Conservation (phyloP, 768 basidiomycete genomes). For the Mycena vulgaris region DNA sequence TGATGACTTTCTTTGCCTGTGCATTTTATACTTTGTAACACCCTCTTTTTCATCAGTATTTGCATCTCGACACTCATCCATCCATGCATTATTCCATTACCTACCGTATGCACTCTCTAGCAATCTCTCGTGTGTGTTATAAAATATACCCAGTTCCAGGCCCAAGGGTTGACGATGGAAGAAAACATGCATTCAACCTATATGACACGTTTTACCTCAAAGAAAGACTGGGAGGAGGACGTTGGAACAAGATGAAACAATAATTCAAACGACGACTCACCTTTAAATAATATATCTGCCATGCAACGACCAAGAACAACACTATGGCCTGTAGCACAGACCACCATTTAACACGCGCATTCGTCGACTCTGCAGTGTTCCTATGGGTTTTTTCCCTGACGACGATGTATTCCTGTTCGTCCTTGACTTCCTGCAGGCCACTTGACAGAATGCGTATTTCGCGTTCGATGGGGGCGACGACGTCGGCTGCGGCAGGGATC, state of each 20-base stretch:
- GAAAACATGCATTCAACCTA: conserved; percentile 52
- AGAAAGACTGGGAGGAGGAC: conserved; percentile 74
- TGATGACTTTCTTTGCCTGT: conserved; percentile 49
- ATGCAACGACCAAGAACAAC: conserved; percentile 91
- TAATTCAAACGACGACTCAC: conserved; percentile 53
- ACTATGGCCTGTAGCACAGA: conserved; percentile 92
- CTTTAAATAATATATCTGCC: conserved; percentile 99
- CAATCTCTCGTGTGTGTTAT: conserved; percentile 32
- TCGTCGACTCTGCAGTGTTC: conserved; percentile 94
- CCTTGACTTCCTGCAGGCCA: conserved; percentile 91
- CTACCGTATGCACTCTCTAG: conserved; percentile 35
- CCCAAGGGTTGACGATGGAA: neutral
- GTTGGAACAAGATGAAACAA: conserved; percentile 11
- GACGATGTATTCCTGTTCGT: conserved; percentile 99
- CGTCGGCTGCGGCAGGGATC: conserved; percentile 60
- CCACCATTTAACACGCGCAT: conserved; percentile 99
- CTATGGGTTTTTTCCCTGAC: conserved; percentile 93
- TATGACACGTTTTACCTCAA: conserved; percentile 92
- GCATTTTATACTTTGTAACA: conserved; percentile 33
- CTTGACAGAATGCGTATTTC: conserved; percentile 91
- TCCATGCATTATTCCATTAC: conserved; percentile 36
- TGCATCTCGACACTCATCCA: conserved; percentile 35
- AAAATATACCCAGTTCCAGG: conserved; percentile 43
- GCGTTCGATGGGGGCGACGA: conserved; percentile 95
- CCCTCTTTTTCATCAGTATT: conserved; percentile 33